phyloP scores from a whole-genome alignment of 2,329 filamentous ascomycete species.

The Aureobasidium sp. region DNA sequence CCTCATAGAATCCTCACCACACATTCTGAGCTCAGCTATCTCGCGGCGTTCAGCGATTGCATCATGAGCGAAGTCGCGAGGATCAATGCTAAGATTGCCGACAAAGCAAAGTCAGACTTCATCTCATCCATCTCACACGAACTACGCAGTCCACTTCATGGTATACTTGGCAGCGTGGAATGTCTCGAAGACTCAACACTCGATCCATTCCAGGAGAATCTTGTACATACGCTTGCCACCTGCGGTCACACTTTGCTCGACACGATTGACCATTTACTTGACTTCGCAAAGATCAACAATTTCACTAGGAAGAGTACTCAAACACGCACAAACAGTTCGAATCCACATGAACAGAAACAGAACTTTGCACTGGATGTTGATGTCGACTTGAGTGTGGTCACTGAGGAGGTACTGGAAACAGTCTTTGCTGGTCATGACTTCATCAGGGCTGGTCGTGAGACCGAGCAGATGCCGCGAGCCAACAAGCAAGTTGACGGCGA shows the following conservation, averaged over 20 bases:
- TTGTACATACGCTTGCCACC: conserved; percentile 35
- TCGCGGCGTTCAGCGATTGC: conserved; percentile 33
- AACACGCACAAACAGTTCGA: conserved; percentile 20
- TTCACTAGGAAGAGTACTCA: conserved; percentile 18
- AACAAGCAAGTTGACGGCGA: not conserved
- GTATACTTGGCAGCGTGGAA: conserved; percentile 39
- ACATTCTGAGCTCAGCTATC: conserved; percentile 32
- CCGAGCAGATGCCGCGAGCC: not conserved
- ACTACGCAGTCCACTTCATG: conserved; percentile 38
- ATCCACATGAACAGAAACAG: not conserved
- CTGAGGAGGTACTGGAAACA: conserved; percentile 13
- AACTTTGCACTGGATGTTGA: conserved; percentile 12
- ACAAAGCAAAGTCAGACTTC: conserved; percentile 43
- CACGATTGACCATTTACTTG: conserved; percentile 29
- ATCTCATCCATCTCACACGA: conserved; percentile 44
- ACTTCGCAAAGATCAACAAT: conserved; percentile 35
- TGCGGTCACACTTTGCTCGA: conserved; percentile 31
- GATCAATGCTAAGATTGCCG: conserved; percentile 31
- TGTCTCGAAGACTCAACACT: conserved; percentile 37
- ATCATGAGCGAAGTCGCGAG: conserved; percentile 33
- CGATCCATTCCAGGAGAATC: conserved; percentile 33
- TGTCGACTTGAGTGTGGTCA: conserved; percentile 13
- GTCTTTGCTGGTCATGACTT: conserved; percentile 36
- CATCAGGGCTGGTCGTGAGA: conserved; percentile 19
- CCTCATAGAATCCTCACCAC: conserved; percentile 27